These are phyloP conservation scores for Solanum rostratum DNA, from an alignment of 257 asterid species.

Conservation along the genomic window DNA sequence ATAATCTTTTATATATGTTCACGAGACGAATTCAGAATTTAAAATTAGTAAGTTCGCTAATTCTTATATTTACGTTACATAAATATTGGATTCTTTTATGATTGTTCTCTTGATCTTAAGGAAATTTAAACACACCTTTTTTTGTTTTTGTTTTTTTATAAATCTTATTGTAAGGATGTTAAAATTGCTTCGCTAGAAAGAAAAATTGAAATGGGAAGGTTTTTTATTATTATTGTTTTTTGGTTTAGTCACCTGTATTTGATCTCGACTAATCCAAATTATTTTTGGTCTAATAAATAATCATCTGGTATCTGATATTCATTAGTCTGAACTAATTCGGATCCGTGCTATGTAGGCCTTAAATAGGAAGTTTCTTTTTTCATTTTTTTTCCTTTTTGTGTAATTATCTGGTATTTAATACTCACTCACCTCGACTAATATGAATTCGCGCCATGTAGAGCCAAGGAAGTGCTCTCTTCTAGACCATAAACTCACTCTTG, in stretches of 20 bases:
- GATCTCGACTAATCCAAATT: too few species aligned
- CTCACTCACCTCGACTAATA: neutral
- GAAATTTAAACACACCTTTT: neutral
- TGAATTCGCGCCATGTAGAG: neutral
- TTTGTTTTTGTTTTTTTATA: neutral
- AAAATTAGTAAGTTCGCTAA: neutral
- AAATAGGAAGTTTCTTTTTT: too few species aligned
- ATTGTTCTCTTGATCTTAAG: neutral
- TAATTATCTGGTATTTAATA: neutral
- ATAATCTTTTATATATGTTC: neutral
- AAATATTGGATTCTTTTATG: neutral
- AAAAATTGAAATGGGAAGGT: neutral
- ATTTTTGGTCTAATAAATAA: neutral
- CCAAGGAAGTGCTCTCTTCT: neutral
- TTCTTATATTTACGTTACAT: neutral
- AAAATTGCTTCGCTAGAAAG: neutral
- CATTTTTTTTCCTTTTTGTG: neutral
- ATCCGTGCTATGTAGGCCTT: neutral
- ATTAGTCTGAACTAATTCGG: neutral
- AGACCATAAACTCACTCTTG: neutral
- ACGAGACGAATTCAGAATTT: neutral
- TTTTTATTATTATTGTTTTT: neutral
- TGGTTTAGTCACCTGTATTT: neutral
- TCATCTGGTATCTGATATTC: neutral
- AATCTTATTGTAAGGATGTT: neutral